These are phyloP conservation scores for Auricularia sp. DNA, from an alignment of 768 basidiomycete species.

Conservation along the genomic window DNA sequence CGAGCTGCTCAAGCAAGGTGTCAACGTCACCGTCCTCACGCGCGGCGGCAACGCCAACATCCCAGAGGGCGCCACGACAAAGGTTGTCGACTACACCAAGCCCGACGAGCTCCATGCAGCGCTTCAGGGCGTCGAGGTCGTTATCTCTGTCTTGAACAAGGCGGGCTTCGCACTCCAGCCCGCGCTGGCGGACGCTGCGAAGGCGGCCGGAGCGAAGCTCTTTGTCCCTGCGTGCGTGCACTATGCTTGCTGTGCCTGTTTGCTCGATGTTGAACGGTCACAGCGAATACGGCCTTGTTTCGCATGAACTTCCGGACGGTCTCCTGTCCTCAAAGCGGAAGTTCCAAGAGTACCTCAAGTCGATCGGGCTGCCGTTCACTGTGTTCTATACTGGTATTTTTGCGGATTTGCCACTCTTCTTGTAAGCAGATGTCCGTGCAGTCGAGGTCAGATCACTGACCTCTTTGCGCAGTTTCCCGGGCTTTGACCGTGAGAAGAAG, in stretches of 20 bases:
- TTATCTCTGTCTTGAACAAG: neutral
- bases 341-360: neutral
- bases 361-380: neutral
- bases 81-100: neutral
- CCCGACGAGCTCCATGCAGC: neutral
- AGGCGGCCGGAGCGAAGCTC: conserved; percentile 19
- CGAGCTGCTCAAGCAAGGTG: neutral
- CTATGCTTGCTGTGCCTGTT: too few species aligned
- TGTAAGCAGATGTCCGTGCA: neutral
- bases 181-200: conserved; percentile 13
- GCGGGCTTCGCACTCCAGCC: conserved; percentile 8
- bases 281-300: neutral
- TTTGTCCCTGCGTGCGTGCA: conserved; percentile 18
- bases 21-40: neutral
- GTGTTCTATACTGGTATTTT: neutral
- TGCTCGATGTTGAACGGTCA: neutral
- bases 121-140: neutral
- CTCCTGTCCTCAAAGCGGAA: neutral
- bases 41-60: neutral
- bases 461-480: neutral
- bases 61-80: neutral
- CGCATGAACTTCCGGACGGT: neutral
- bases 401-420: neutral
- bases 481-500: neutral
- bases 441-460: neutral